Evolutionary conservation across 805 yeast species (phyloP), one percentile per base, ranked within the genome.

Genomic region (Myxozyma neotropica): DNA sequence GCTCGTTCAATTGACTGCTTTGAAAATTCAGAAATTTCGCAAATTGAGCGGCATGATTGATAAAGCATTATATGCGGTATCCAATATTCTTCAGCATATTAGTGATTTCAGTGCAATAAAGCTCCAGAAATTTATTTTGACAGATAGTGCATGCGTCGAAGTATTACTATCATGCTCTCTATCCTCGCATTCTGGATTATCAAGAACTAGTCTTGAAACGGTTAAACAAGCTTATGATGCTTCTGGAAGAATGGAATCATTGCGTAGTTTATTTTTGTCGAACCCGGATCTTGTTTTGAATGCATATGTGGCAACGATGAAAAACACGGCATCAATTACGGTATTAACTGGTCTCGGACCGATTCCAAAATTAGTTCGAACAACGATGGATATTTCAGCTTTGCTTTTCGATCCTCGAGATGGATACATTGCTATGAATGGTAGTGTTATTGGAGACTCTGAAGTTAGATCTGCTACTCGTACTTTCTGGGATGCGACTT

Each of bases 181-280:
- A 55, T 83, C 92, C 0, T 83, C 91, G 0, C 77, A 81, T 50
- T 76, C 76, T 23, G 74, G 73, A 17, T 72, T 86, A 2, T 86
- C 85, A 59, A 90, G 89, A 69, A 79, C 86, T 0, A 87, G 92
- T 0, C 79, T 88, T 4, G 86, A 86, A 62, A 78, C 89, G 21
- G 71, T 91, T 2, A 86, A 87, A 67, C 93, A 88, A 65, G 83
- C 88, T 0, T 87, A 83, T 71, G 95, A 90, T 71, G 88, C 85
- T 13, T 85, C 83, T 56, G 96, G 92, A 17, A 80, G 97, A 68
- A 74, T 83, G 36, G 96, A 88, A 71, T 89, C 91, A 36, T 77
- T 89, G n/a, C 81, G 78, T 48, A 80, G 78, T 3, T 69, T 85
- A 38, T 73, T 91, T 26, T 71, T 72, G 8, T 69, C 74, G 7